Evolutionary conservation across 164 flowering plant genomes (phyloP), one percentile per base, ranked within the genome.

Genomic region (Dillenia turbinata): DNA sequence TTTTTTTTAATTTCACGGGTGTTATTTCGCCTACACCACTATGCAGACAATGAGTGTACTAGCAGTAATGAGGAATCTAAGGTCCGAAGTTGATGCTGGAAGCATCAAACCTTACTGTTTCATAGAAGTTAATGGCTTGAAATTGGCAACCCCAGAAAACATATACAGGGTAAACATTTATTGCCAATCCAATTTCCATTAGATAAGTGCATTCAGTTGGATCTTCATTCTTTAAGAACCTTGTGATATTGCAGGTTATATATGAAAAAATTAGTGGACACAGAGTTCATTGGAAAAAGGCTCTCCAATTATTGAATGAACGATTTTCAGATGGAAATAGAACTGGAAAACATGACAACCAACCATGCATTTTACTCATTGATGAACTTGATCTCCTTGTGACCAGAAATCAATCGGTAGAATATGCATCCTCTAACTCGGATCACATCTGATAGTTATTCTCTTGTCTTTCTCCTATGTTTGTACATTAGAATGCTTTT

Each of bases 331-430:
- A 82, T 52, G 89, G 79, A 61, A 75, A 68, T 58, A 76, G 68
- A 66, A 67, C 54, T 59, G 67, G 78, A 13, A 90, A 81, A 66
- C 83, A 75, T 40, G 87, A 79, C 53, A 80, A 75, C 55, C 75
- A 75, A 48, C 96, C 97, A 26, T 94, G 99, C 73, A 79, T 94
- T 67, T 77, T 94, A 52, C 96, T 94, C 47, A 91, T 94, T 56
- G 96, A 91, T 76, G 99, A 94, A 76, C 93, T 94, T 70, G 99
- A 94, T 81, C 90, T 91, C 65, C 90, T 94, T 60, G 92, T 94
- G 3, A 94, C 96, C 52, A 78, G 87, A 78, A 94, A 88, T 70
- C 99, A 94, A 70, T 86, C 97, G 82, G 96, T 91, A 89, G 78
- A 33, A 65, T 54, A n/a, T 68, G 19, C 60, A 26, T 26, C 33